A percentile compares a stretch with the other conserved stretches of the same genome.
Evolutionary conservation across 176 grass and related monocot genomes (phyloP).

Genomic region (Typha latifolia): DNA sequence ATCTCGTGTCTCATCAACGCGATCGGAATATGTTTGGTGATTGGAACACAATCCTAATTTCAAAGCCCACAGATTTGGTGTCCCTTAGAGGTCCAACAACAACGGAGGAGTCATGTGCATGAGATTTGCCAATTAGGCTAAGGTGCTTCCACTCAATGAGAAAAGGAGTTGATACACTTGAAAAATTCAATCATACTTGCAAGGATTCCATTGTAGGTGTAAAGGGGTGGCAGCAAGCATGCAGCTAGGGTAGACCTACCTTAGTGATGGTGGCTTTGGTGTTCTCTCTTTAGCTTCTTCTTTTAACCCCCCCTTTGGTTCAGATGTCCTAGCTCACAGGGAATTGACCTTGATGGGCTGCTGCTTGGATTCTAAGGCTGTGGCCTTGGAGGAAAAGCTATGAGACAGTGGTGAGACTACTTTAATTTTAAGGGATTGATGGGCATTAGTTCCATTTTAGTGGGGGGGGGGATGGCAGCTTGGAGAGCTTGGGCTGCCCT

Average conservation of each 20-base stretch:
- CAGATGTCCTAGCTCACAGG: not conserved
- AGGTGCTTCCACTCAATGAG: not conserved
- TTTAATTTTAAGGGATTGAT: constrained; percentile 21
- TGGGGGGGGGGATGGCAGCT: not conserved
- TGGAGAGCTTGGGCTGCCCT: not conserved
- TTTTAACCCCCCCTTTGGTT: not conserved
- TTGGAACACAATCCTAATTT: not conserved
- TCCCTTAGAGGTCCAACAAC: constrained; percentile 1
- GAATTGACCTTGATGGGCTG: constrained; percentile 13
- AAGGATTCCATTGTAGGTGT: constrained; percentile 9
- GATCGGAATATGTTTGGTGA: constrained; percentile 6
- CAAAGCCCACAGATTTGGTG: not conserved
- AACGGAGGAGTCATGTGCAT: not conserved
- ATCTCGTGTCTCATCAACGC: not conserved
- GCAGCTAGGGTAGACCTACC: not conserved
- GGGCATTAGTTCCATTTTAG: constrained; percentile 21
- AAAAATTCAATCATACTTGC: not conserved
- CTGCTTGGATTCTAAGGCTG: not conserved
- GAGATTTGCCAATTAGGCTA: not conserved
- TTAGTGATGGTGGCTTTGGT: not conserved
- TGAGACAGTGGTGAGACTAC: not conserved
- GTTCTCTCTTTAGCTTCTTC: not conserved
- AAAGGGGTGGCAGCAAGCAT: not conserved
- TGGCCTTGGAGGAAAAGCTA: not conserved
- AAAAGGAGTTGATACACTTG: not conserved